Evolutionary conservation across 164 flowering plant genomes (phyloP).

Genomic region (grape (Vitis vinifera)): DNA sequence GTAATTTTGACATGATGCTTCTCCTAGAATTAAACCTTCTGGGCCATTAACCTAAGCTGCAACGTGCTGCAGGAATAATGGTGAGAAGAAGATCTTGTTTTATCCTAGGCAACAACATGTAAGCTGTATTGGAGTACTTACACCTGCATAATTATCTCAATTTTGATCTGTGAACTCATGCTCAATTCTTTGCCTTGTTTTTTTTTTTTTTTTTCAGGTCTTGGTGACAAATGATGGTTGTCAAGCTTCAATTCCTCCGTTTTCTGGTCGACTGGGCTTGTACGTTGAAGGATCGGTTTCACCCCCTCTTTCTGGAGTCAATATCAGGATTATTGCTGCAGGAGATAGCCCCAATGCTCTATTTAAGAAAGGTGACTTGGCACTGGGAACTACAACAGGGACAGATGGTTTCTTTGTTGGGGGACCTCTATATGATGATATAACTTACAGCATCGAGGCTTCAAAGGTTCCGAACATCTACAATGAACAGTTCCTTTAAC

Average conservation of each 20-base stretch:
- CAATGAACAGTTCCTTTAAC: neutral
- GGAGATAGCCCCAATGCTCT: constrained; percentile 56
- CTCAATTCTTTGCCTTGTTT: neutral
- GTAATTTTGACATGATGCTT: too few relatives aligned
- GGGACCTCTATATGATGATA: constrained; percentile 92
- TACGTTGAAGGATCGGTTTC: constrained; percentile 92
- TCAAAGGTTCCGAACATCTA: constrained; percentile 61
- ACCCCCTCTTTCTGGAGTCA: constrained; percentile 81
- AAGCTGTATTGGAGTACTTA: constrained; percentile 23
- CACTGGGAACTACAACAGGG: constrained; percentile 71
- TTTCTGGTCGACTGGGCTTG: constrained; percentile 74
- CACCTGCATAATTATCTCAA: neutral
- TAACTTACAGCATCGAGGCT: constrained; percentile 66
- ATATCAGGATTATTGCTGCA: constrained; percentile 60
- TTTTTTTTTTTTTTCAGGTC: constrained; percentile 39
- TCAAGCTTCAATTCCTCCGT: constrained; percentile 65
- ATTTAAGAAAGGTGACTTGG: constrained; percentile 65
- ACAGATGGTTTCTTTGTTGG: constrained; percentile 68
- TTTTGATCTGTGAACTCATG: neutral
- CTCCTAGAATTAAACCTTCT: neutral
- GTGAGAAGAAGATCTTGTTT: constrained; percentile 64
- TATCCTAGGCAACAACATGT: constrained; percentile 77
- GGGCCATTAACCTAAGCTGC: constrained; percentile 2
- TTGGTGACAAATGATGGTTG: constrained; percentile 73
- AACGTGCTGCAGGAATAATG: constrained; percentile 49